Evolutionary conservation across 768 basidiomycete genomes (phyloP), one percentile per base, ranked within the genome.

Genomic region (Paxillus involutus): DNA sequence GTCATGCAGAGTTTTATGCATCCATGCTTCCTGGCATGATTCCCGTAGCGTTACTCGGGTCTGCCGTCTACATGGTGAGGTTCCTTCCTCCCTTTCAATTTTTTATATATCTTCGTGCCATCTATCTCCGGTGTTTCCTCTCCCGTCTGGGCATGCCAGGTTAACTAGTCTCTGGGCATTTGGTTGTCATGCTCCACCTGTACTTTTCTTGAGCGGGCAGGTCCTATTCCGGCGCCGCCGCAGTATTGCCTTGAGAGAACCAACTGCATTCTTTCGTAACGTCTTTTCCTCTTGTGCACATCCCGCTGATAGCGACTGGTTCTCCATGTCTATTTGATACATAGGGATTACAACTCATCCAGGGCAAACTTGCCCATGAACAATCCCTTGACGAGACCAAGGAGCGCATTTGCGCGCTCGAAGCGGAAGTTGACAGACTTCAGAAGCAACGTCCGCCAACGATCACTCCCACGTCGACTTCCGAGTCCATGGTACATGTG

Each of bases 41-140:
- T 46, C 91, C 90, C 9, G 74, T 93, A 49, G 83, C 85, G 48
- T 73, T 93, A 48, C 76, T 93, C 12, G 91, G 89, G 16, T 90
- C 89, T 48, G 87, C 85, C 9, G 79, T 92, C 52, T 92, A 90
- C 71, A 75, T 90, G 61, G 90, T 89, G 64, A 53, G 80, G 17
- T 58, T 47, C 30, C 33, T 26, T 24, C 42, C 32, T 13, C 35
- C 43, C 17, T 46, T 51, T 36, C 13, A 32, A 32, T 16, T 36
- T n/a, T 17, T 9, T 3, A 3, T 6, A 26, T 26, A 26, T 41
- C 39, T 17, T n/a, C n/a, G 39, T 36, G 26, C 30, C 53, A 54
- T 50, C 44, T 33, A n/a, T 44, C 45, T 51, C 26, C 52, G 41
- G 45, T 40, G 8, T 45, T 30, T 48, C 12, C 8, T 39, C 6